Evolutionary conservation across 768 basidiomycete species (phyloP), one percentile per base, ranked within the genome.

Genomic region (Pisolithus microcarpus): DNA sequence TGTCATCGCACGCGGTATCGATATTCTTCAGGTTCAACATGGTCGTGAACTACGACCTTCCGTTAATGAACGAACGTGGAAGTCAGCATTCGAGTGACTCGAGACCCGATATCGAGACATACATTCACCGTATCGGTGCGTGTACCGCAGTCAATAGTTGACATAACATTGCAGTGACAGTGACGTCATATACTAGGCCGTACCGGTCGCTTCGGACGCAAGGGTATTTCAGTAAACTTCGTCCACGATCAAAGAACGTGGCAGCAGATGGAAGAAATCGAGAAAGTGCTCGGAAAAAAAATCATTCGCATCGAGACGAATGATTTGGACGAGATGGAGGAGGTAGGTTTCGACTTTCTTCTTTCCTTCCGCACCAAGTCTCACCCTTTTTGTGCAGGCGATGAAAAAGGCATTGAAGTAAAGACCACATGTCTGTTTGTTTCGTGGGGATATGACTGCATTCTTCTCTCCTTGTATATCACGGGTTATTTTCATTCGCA

Each of bases 1-100:
- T 69, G 96, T 99, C 63, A 88, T 98, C 56, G 94, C 96, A 1
- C 84, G 96, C 16, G 96, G 96, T 39, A 98, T 99, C 72, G 96
- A 99, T 61, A 96, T 99, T 62, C 76, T 92, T 50, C 95, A 97
- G 73, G 96, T 99, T n/a, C 60, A 99, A 97, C 75, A 93, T 99
- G 93, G 95, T 98, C n/a, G 92, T 99, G 68, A 98, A 98, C 71
- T 99, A 98, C 64, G 94, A 97, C 64, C 78, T 96, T 24, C 93
- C 94, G 0, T 72, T 92, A 43, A 81, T 89, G 79, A 85, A 81
- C 57, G 87, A 89, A 60, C 82, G 86, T 13, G 69, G 59, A 49
- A 67, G 64, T 57, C 62, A 56, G 45, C 73, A 62, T 55, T 64
- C 57, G 2, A 67, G 64, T 21, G 85, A 87, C 54, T 76, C 67